Evolutionary conservation across 345 rosid genomes (phyloP).

Genomic region (Psidium friedrichsthalianum): DNA sequence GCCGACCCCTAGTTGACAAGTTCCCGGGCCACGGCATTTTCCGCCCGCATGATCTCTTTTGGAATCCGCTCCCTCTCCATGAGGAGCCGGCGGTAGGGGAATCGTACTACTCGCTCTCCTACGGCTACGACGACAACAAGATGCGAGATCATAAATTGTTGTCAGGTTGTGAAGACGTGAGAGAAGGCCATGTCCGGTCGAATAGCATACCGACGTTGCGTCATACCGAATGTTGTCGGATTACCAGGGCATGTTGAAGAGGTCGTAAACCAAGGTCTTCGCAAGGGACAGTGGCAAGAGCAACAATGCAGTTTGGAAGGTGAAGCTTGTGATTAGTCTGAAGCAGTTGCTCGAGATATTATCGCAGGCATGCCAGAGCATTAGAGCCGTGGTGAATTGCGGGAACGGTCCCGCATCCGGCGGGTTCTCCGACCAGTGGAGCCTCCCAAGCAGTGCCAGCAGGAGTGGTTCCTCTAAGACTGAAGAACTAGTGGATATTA

Average conservation of each 20-base stretch:
- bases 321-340: conserved; percentile 65
- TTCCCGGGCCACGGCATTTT: conserved; percentile 56
- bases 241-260: conserved; percentile 39
- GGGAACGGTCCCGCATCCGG: conserved; percentile 25
- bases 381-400: conserved; percentile 66
- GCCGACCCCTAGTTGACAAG: conserved; percentile 35
- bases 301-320: conserved; percentile 58
- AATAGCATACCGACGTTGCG: conserved; percentile 38
- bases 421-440: conserved; percentile 42
- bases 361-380: conserved; percentile 52
- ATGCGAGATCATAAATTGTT: neutral
- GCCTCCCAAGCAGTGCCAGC: conserved; percentile 24
- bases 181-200: conserved; percentile 55
- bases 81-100: conserved; percentile 41
- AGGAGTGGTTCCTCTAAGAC: conserved; percentile 25
- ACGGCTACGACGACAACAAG: neutral
- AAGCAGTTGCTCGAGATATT: conserved; percentile 55
- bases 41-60: conserved; percentile 36
- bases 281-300: conserved; percentile 17
- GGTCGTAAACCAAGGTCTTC: conserved; percentile 55
- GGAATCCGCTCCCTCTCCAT: conserved; percentile 33
- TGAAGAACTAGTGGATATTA: conserved; percentile 9
- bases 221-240: conserved; percentile 65
- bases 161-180: conserved; percentile 11
- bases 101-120: conserved; percentile 51